Percentiles rank a stretch among this genome's conserved stretches.
These are phyloP conservation scores for Poa pratensis DNA, from an alignment of 176 grass and related monocot genomes.

Conservation along the genomic window DNA sequence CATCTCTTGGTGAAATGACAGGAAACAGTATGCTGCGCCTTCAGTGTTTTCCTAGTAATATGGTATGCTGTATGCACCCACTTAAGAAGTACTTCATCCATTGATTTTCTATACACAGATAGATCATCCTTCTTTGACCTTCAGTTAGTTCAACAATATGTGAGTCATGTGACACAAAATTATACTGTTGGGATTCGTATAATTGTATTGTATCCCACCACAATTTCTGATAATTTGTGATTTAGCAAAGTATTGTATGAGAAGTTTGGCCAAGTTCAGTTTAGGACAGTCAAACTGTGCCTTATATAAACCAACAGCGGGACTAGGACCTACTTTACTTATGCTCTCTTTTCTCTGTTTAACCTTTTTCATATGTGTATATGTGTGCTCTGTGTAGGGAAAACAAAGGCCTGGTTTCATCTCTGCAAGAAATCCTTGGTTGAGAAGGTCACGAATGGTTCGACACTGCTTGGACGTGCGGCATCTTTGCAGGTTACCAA, in stretches of 20 bases:
- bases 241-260: background rate
- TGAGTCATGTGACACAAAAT: background rate
- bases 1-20: conserved; percentile 47
- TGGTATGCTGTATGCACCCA: conserved; percentile 54
- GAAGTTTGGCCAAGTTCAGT: background rate
- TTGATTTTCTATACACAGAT: background rate
- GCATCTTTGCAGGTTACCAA: conserved; percentile 47
- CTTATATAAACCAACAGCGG: background rate
- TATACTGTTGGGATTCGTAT: background rate
- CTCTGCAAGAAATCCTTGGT: conserved; percentile 29
- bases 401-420: conserved; percentile 37
- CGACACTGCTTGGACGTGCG: conserved; percentile 43
- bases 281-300: conserved; percentile 15
- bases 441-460: conserved; percentile 33
- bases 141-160: background rate
- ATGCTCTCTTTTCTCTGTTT: background rate
- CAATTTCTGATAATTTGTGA: background rate
- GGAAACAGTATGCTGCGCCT: conserved; percentile 41
- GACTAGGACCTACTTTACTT: background rate
- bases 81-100: background rate
- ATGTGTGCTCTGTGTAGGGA: conserved; percentile 37
- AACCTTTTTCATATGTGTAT: conserved; percentile 29
- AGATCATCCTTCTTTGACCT: background rate
- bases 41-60: conserved; percentile 50
- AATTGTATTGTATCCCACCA: background rate